Conservation (phyloP, 2,329 filamentous ascomycete genomes). For the Talaromyces sp. region DNA sequence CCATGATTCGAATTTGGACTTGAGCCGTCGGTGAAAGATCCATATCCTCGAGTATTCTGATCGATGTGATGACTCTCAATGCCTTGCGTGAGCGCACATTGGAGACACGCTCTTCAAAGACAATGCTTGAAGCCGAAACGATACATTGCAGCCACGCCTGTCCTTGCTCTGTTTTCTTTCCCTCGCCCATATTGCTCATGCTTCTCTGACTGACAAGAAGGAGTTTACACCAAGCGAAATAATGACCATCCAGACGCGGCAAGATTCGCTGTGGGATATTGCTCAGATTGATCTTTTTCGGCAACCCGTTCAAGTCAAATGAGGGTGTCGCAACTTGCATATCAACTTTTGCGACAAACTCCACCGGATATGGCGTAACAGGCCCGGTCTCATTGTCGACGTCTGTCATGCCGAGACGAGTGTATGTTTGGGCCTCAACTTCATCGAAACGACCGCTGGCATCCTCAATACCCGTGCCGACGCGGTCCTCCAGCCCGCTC, state of each 20-base stretch:
- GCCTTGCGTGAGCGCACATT: constrained; percentile 30
- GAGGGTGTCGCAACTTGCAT: neutral
- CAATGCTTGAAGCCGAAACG: constrained; percentile 51
- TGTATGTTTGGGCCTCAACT: constrained; percentile 31
- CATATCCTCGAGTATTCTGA: constrained; percentile 31
- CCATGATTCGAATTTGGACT: constrained; percentile 57
- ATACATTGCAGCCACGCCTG: constrained; percentile 57
- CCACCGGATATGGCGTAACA: constrained; percentile 30
- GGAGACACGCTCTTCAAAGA: constrained; percentile 38
- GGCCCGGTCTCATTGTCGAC: constrained; percentile 30
- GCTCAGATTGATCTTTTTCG: constrained; percentile 55
- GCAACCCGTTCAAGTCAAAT: constrained; percentile 44
- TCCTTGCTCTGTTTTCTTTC: neutral
- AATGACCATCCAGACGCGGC: constrained; percentile 57
- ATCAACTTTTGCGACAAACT: constrained; percentile 32
- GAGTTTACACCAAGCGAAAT: constrained; percentile 57
- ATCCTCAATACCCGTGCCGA: constrained; percentile 28
- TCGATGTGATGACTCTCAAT: constrained; percentile 47
- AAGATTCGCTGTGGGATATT: constrained; percentile 53
- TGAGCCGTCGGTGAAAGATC: constrained; percentile 17
- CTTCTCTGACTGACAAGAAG: neutral
- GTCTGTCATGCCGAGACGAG: constrained; percentile 33
- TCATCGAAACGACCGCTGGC: constrained; percentile 39
- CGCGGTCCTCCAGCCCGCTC: constrained; percentile 28
- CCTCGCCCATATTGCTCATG: neutral